Conservation (phyloP, 768 basidiomycete genomes). For the Pisolithus microcarpus region DNA sequence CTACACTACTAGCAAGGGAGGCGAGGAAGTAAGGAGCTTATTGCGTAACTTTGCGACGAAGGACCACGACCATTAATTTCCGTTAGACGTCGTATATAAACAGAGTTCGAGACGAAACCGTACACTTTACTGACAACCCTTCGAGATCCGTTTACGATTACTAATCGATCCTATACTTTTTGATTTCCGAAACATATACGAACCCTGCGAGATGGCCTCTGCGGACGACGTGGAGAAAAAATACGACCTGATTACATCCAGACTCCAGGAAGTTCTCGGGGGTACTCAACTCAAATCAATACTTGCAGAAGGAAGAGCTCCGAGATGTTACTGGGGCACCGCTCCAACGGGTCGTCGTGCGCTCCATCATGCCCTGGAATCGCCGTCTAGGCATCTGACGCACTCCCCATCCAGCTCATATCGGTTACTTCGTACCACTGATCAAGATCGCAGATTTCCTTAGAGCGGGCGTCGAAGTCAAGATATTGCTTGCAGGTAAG, state of each 20-base stretch:
- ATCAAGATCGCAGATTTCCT: slow-evolving; percentile 96
- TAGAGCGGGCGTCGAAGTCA: slow-evolving; percentile 85
- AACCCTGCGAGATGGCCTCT: slow-evolving; percentile 22
- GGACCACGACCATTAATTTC: slow-evolving; percentile 28
- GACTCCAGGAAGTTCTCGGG: slow-evolving; percentile 83
- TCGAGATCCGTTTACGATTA: too few species aligned
- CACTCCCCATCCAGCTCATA: slow-evolving; percentile 60
- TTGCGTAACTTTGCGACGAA: slow-evolving; percentile 44
- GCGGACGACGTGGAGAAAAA: slow-evolving; percentile 35
- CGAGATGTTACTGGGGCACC: slow-evolving; percentile 91
- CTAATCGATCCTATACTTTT: too few species aligned
- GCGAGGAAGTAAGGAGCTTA: slow-evolving; percentile 44
- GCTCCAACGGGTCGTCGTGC: slow-evolving; percentile 92
- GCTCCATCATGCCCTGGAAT: slow-evolving; percentile 21
- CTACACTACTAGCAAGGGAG: slow-evolving; percentile 64
- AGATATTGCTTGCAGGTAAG: slow-evolving; percentile 71
- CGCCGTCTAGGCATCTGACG: background rate
- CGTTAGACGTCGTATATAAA: background rate
- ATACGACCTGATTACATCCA: slow-evolving; percentile 78
- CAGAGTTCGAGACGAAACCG: background rate
- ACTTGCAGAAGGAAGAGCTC: slow-evolving; percentile 64
- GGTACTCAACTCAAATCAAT: slow-evolving; percentile 77
- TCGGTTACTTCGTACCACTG: slow-evolving; percentile 94
- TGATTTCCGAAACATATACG: too few species aligned
- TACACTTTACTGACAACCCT: too few species aligned